These are phyloP conservation scores for Flagelloscypha sp. DNA, from an alignment of 768 basidiomycete species.

Conservation along the genomic window DNA sequence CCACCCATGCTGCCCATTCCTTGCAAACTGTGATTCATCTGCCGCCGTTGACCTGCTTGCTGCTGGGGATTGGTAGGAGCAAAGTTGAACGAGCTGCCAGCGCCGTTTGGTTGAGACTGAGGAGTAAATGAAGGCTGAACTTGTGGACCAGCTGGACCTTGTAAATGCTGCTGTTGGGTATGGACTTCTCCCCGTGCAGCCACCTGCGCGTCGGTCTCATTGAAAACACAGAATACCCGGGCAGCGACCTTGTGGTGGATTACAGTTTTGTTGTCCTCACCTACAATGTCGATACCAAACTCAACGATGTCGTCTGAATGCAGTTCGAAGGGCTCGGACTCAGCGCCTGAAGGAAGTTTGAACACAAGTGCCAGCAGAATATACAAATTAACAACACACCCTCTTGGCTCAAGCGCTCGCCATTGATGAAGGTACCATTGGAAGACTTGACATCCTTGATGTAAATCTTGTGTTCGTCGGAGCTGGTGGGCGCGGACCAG, in stretches of 20 bases:
- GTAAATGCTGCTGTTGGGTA: conserved; percentile 41
- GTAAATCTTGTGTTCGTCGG: conserved; percentile 55
- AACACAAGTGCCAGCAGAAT: too few relatives aligned
- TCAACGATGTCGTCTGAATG: conserved; percentile 97
- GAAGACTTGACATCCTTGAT: conserved; percentile 98
- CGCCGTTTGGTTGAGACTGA: conserved; percentile 14
- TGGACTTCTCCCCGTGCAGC: conserved; percentile 66
- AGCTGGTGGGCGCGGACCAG: conserved; percentile 50
- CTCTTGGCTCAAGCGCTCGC: conserved; percentile 84
- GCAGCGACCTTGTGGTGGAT: conserved; percentile 99
- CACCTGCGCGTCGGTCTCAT: conserved; percentile 73
- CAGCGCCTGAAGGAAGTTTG: too few relatives aligned
- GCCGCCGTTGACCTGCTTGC: conserved; percentile 48
- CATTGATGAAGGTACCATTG: conserved; percentile 97
- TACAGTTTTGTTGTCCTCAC: conserved; percentile 96
- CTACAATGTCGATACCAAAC: conserved; percentile 98
- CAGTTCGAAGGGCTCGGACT: conserved; percentile 88
- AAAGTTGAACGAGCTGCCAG: conserved; percentile 31
- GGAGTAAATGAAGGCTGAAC: conserved; percentile 13
- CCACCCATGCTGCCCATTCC: conserved; percentile 76
- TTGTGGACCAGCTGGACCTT: conserved; percentile 19
- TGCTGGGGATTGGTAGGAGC: conserved; percentile 31
- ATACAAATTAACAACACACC: too few relatives aligned
- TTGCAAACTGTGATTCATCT: conserved; percentile 52
- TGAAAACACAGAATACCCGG: conserved; percentile 82